A percentile compares a stretch with the other conserved stretches of the same genome.
phyloP scores from a whole-genome alignment of 2,329 filamentous ascomycete species.

The Diaporthe vexans region DNA sequence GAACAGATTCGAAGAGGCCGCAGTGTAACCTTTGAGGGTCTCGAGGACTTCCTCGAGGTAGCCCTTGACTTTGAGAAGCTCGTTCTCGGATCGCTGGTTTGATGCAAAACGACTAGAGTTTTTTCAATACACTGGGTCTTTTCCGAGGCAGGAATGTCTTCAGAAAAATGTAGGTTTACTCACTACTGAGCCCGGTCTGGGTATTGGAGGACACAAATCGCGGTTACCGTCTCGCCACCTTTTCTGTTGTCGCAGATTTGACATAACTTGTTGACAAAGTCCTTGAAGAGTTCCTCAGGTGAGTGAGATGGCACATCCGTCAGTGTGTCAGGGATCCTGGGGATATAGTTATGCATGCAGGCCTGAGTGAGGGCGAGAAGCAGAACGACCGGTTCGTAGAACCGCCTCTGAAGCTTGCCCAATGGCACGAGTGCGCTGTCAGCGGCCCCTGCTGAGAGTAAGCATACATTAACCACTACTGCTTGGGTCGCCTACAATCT shows the following conservation, averaged over 20 bases:
- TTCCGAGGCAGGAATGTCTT: background rate
- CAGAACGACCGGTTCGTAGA: conserved; percentile 40
- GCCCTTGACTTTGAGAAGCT: conserved; percentile 31
- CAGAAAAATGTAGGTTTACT: too few relatives aligned
- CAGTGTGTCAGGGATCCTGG: background rate
- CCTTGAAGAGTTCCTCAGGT: conserved; percentile 43
- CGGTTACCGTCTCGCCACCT: conserved; percentile 46
- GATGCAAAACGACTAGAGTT: conserved; percentile 46
- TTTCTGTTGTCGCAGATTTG: conserved; percentile 49
- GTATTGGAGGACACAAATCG: conserved; percentile 45
- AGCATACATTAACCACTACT: background rate
- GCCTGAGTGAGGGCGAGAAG: conserved; percentile 30
- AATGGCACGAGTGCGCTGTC: background rate
- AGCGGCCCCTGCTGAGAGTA: background rate
- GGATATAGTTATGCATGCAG: conserved; percentile 27
- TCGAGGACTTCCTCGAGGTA: conserved; percentile 44
- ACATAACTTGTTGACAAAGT: conserved; percentile 48
- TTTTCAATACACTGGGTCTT: background rate
- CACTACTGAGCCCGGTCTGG: conserved; percentile 46
- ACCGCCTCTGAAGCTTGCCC: conserved; percentile 26
- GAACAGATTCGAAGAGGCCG: background rate
- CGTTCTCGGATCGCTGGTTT: conserved; percentile 44
- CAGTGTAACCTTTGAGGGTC: conserved; percentile 35
- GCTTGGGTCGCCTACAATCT: background rate
- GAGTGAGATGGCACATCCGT: conserved; percentile 32